Conservation (phyloP, 495 filamentous ascomycete genomes). For the Astrothelium subdiscretum region DNA sequence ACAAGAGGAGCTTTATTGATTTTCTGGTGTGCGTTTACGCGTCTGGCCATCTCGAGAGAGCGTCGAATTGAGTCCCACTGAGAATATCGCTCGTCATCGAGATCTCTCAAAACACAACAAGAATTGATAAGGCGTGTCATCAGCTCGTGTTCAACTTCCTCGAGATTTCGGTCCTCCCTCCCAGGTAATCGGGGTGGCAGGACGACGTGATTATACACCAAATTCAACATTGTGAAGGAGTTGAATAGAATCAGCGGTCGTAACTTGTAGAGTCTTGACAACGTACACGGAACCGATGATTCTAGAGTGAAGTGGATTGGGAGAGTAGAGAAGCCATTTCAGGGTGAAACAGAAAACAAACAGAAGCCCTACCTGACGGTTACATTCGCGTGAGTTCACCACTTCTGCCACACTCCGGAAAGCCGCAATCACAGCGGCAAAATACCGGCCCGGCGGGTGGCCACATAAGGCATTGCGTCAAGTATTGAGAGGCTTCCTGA, state of each 20-base stretch:
- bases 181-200: slow-evolving; percentile 19
- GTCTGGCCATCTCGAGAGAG: slow-evolving; percentile 25
- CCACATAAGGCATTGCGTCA: no score
- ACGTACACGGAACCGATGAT: no score
- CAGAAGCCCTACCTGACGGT: no score
- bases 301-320: no score
- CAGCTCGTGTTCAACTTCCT: slow-evolving; percentile 29
- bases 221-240: neutral
- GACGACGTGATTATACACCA: slow-evolving; percentile 4
- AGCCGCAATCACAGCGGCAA: no score
- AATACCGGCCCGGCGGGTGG: no score
- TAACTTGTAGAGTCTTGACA: no score
- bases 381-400: no score
- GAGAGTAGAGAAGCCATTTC: no score
- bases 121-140: slow-evolving; percentile 28
- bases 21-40: slow-evolving; percentile 24
- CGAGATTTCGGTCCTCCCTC: slow-evolving; percentile 28
- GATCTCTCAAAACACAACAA: slow-evolving; percentile 15
- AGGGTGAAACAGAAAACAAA: no score
- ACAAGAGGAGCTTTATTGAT: slow-evolving; percentile 31
- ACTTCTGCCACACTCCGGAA: no score
- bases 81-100: slow-evolving; percentile 12
- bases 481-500: no score
- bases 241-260: neutral
- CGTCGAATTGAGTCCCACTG: slow-evolving; percentile 24